Conservation (phyloP, 108 stramenopile genomes). For the Aureococcus anophagefferens region DNA sequence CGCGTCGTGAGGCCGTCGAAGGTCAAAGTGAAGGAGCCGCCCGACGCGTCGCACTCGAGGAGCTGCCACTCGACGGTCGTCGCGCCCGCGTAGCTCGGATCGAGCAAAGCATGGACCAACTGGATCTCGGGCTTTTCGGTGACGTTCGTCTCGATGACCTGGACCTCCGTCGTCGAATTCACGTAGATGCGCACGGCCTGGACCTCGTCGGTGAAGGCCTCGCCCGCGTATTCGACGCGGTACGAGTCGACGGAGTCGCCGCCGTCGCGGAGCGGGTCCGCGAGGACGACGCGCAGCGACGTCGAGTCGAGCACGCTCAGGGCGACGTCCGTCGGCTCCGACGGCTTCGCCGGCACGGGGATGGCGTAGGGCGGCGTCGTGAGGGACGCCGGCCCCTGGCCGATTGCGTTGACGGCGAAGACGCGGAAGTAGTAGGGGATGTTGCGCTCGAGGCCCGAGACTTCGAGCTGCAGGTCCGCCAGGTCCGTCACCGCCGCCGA, state of each 20-base stretch:
- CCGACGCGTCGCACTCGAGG: conserved; percentile 60
- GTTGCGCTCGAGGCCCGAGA: conserved; percentile 48
- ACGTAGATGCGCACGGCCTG: conserved; percentile 6
- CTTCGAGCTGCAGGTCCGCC: conserved; percentile 18
- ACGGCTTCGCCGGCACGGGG: conserved; percentile 54
- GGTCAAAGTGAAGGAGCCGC: conserved; percentile 53
- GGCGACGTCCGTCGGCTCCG: conserved; percentile 39
- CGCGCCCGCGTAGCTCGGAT: conserved; percentile 12
- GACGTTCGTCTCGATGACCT: conserved; percentile 38
- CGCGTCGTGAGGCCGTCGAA: conserved; percentile 49
- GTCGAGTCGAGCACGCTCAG: conserved; percentile 45
- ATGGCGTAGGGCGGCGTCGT: conserved; percentile 47
- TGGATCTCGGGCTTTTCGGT: conserved; percentile 25
- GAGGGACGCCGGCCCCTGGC: conserved; percentile 43
- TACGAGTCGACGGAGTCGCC: conserved; percentile 50
- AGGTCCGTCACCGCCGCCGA: conserved; percentile 45
- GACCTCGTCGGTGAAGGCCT: conserved; percentile 43
- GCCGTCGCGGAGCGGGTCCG: conserved; percentile 45
- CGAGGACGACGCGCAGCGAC: conserved; percentile 42
- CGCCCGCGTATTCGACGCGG: conserved; percentile 56
- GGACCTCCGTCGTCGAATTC: conserved; percentile 45
- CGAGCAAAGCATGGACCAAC: conserved; percentile 23
- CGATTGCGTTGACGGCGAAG: conserved; percentile 52
- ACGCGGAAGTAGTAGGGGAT: conserved; percentile 63
- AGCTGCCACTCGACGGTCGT: conserved; percentile 30